These are phyloP conservation scores for Phaeosphaeriaceae sp. DNA, from an alignment of 2,329 filamentous ascomycete genomes.

Conservation along the genomic window DNA sequence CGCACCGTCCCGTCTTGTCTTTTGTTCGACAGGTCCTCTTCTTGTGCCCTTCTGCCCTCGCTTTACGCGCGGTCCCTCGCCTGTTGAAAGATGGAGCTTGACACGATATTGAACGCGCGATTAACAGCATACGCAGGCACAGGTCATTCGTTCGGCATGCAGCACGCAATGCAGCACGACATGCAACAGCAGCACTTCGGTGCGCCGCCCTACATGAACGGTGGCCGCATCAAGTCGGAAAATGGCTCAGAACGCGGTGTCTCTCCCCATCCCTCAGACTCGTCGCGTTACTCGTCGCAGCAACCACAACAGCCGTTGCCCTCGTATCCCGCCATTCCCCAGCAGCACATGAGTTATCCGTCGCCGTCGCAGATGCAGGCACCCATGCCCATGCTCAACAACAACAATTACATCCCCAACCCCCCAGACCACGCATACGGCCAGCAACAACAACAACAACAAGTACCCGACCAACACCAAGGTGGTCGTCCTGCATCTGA, in stretches of 20 bases:
- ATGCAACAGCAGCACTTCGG: conserved; percentile 53
- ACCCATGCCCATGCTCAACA: conserved; percentile 62
- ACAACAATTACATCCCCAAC: conserved; percentile 61
- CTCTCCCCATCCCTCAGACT: conserved; percentile 62
- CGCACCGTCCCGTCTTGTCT: conserved; percentile 41
- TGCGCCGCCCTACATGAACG: conserved; percentile 56
- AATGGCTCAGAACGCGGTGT: conserved; percentile 65
- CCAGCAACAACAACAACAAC: conserved; percentile 47
- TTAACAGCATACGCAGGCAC: conserved; percentile 48
- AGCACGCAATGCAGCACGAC: conserved; percentile 52
- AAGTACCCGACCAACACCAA: conserved; percentile 46
- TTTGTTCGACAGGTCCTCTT: conserved; percentile 20
- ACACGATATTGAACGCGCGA: conserved; percentile 52
- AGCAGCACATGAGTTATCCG: conserved; percentile 60
- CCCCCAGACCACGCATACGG: conserved; percentile 56
- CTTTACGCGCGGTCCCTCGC: conserved; percentile 27
- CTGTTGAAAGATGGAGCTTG: conserved; percentile 45
- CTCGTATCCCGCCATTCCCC: conserved; percentile 56
- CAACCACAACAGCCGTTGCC: conserved; percentile 60
- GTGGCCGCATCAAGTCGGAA: conserved; percentile 61
- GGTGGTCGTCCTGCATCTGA: conserved; percentile 53
- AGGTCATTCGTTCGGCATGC: conserved; percentile 47
- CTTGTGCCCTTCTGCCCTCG: conserved; percentile 20
- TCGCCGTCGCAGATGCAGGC: conserved; percentile 59
- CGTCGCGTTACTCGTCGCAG: conserved; percentile 64